Base-by-base conservation (phyloP, 495 filamentous ascomycete genomes). In the Daldinia decipiens region DNA sequence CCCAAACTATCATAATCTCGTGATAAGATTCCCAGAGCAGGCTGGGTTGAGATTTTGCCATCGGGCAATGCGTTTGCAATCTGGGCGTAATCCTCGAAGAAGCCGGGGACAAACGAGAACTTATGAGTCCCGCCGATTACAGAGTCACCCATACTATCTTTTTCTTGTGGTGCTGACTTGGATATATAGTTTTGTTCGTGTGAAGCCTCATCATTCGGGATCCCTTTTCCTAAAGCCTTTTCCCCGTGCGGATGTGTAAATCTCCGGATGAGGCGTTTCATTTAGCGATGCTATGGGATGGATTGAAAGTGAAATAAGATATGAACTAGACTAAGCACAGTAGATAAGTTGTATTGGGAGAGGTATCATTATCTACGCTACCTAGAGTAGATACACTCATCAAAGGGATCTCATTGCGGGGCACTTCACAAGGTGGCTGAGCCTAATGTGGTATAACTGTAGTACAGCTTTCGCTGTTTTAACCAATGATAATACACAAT, bases 371-470 rank as follows among this genome's bases (percentile, higher is more conserved):
- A 47, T 47, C 17, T 47, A 9, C 19, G 5, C 1, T 47, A 21
- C 17, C 8, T 47, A 47, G 19, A 21, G 43, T 24, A 47, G 17
- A 21, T 47, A 47, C 43, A 11, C 43, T 47, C 43, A 24, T 47
- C 43, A 24, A 47, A 47, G 43, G 19, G 43, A 47, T 47, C 43
- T 3, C 21, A 47, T 47, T 47, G 43, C 43, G 43, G 43, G 43
- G 43, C 43, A 47, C 17, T 47, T 21, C 43, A 21, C 9, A 24
- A 47, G 43, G 43, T 47, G 43, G 43, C 43, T 47, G 43, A 47
- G 43, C 43, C 43, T 11, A 47, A 47, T 47, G 43, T 47, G 43
- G 17, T 47, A 47, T 24, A 47, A 47, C 43, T 47, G 43, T 47
- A 47, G 43, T 21, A 47, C 43, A 47, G 2, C 4, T 47, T 47